These are phyloP conservation scores for Benincasa hispida DNA, from an alignment of 306 rosid species.

Conservation along the genomic window DNA sequence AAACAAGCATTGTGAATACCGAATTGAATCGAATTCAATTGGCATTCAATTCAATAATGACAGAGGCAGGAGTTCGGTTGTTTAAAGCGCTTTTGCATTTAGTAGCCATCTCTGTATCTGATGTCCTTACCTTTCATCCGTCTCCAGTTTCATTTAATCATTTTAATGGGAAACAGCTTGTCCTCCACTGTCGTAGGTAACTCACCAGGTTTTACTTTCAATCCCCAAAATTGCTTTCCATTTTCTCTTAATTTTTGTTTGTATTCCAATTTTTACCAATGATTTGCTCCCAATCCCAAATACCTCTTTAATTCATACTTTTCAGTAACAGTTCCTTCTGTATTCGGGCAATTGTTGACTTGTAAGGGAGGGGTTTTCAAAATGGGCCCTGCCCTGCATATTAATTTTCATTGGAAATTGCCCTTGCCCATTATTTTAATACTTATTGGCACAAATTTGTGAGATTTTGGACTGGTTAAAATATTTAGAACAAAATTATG, in stretches of 20 bases:
- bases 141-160: not conserved
- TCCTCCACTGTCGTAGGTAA: slow-evolving; percentile 1
- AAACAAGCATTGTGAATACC: not conserved
- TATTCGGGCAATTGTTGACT: not conserved
- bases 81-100: not conserved
- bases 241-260: not conserved
- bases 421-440: not conserved
- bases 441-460: not conserved
- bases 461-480: not conserved
- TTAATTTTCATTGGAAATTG: not conserved
- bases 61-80: not conserved
- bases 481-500: slow-evolving; percentile 4
- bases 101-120: not conserved
- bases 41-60: not conserved
- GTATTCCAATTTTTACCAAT: not conserved
- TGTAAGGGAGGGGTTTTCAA: not conserved
- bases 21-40: not conserved
- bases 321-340: not conserved
- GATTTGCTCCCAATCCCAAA: not conserved
- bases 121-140: not conserved
- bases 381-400: not conserved
- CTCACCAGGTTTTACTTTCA: not conserved
- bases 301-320: not conserved
- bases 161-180: slow-evolving; percentile 1
- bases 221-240: not conserved